Evolutionary conservation across 768 basidiomycete genomes (phyloP), one percentile per base, ranked within the genome.

Genomic region (Tricholoma saponaceum): DNA sequence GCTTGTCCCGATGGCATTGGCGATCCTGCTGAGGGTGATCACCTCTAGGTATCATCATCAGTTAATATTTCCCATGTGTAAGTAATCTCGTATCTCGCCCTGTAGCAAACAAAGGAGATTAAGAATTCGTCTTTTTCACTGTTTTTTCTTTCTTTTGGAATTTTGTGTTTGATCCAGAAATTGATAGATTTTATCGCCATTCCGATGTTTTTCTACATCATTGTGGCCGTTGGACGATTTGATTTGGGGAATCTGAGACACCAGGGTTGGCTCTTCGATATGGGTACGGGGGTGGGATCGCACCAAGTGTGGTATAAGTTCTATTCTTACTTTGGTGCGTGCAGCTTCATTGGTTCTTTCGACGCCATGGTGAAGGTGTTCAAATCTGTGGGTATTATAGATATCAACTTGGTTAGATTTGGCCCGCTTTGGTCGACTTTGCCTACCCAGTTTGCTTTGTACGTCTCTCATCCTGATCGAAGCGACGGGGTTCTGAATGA

Each of bases 371-470:
- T 12, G 22, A 23, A 46, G 30, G 46, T 55, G 33, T 46, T 13
- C 49, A 43, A 20, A 32, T 54, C 39, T 51, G 51, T 35, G 37
- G 26, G 44, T 55, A 32, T 13, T 52, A 7, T 64, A 92, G 90
- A 95, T 66, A 80, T 83, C 60, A 66, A 67, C 13, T 76, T 79
- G 18, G 83, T 90, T 13, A 75, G 74, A 18, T 92, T 84, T 74
- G 72, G 67, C 4, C 83, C 88, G 0, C 76, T 99, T 30, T 87
- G 88, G 85, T 73, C 81, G 1, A 95, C 93, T 0, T 73, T 99
- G 66, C 95, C 96, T 3, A 98, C 95, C 1, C 96, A 98, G 67
- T 84, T 98, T 58, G 96, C 96, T 4, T 70, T 99, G 85, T 89
- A 59, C 66, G 90, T 74, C 68, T n/a, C 5, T 32, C 16, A 13